phyloP scores from a whole-genome alignment of 202 grass and related monocot genomes.

The Carex sylvatica region DNA sequence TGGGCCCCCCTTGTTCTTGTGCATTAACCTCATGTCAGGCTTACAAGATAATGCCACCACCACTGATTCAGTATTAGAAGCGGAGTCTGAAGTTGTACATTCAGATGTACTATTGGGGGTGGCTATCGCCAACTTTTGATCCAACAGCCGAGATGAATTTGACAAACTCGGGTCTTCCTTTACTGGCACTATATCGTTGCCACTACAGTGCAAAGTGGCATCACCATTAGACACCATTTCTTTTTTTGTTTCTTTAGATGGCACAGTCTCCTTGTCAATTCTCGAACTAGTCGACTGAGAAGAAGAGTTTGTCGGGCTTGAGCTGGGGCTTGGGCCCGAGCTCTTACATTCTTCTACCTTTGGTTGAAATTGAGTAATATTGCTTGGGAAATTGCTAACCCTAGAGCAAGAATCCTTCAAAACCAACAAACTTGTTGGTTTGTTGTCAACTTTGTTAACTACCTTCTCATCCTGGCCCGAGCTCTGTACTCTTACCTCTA shows the following conservation, averaged over 20 bases:
- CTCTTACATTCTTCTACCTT: constrained; percentile 10
- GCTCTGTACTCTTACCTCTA: constrained; percentile 11
- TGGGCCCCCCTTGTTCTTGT: constrained; percentile 63
- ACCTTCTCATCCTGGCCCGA: background rate
- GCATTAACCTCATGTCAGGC: constrained; percentile 14
- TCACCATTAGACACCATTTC: constrained; percentile 14
- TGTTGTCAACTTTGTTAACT: constrained; percentile 15
- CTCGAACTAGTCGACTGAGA: constrained; percentile 7
- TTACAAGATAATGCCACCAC: constrained; percentile 31
- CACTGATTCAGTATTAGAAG: constrained; percentile 46
- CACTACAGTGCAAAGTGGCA: background rate
- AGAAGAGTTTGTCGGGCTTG: background rate
- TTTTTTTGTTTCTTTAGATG: background rate
- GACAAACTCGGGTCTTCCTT: constrained; percentile 3
- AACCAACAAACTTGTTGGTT: constrained; percentile 9
- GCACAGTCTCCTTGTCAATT: background rate
- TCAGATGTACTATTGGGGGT: background rate
- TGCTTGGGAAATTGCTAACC: background rate
- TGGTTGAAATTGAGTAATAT: constrained; percentile 5
- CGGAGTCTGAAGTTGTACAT: constrained; percentile 34
- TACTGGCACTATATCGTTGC: background rate
- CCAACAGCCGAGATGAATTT: constrained; percentile 9
- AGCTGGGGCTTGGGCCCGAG: background rate
- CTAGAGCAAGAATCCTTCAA: constrained; percentile 4
- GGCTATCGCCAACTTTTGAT: background rate